Evolutionary conservation across 2,329 filamentous ascomycete species (phyloP), one percentile per base, ranked within the genome.

Genomic region (Claviceps citrina): DNA sequence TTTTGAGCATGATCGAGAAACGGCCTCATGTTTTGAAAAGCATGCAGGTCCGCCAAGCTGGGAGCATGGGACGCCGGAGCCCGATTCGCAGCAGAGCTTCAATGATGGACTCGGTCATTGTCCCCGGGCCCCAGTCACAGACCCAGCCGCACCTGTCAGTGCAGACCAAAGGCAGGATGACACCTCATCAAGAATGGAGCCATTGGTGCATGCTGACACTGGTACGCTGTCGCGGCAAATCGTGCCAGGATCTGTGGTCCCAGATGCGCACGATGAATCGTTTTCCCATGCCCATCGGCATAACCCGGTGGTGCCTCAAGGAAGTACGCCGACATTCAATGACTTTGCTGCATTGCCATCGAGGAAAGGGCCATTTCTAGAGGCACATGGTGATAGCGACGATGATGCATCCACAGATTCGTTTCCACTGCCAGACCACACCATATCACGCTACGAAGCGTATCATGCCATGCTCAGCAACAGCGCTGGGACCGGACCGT

Each of bases 1-100:
- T 0, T 93, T 89, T 52, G 59, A 63, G 1, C 77, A 89, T 49
- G 84, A 93, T 47, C 31, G 53, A 5, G 50, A 71, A 40, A 79
- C 86, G 70, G 59, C 66, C 24, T 19, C 22, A 19, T 16, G 12
- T 25, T 18, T 20, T 31, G 12, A 31, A 19, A 12, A 27, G 12
- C 15, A 20, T 20, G 24, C 6, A 5, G 4, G n/a, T 20, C 15
- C 8, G 22, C 9, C n/a, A 16, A 24, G 13, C 9, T 27, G 31
- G 27, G 24, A 41, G 18, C 25, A 19, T 24, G 15, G 24, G 6
- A 27, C 32, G 16, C 31, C 36, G 4, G 27, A 24, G 8, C 2
- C 24, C 10, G 36, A 26, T 37, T 32, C 27, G 2, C 37, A 43
- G 8, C 15, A 27, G 9, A 38, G 19, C 24, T 10, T n/a, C 19